Percentiles rank a stretch among this genome's conserved stretches.
Evolutionary conservation across 345 rosid species (phyloP).

Genomic region (Anacardium occidentale): DNA sequence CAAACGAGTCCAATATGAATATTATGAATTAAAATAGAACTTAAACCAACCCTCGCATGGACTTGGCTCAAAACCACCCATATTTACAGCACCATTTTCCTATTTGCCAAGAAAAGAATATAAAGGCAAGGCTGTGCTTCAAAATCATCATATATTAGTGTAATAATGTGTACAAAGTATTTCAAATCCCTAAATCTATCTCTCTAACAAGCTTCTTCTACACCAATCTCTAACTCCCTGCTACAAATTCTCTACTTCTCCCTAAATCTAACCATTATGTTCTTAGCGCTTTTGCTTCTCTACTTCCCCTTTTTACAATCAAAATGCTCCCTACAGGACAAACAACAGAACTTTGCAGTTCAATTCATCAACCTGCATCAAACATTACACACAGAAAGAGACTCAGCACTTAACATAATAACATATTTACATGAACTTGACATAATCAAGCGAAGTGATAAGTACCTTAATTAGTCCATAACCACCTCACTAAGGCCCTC

Average conservation of each 20-base stretch:
- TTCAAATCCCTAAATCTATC: slow-evolving; percentile 24
- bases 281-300: not conserved
- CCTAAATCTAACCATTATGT: slow-evolving; percentile 19
- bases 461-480: slow-evolving; percentile 15
- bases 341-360: slow-evolving; percentile 17
- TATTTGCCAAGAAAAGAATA: too few species aligned
- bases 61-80: too few species aligned
- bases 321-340: slow-evolving; percentile 3
- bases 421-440: too few species aligned
- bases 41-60: too few species aligned
- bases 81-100: too few species aligned
- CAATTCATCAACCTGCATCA: not conserved
- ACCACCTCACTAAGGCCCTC: not conserved
- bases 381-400: too few species aligned
- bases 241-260: slow-evolving; percentile 14
- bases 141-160: slow-evolving; percentile 34
- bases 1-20: too few species aligned
- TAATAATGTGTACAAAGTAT: slow-evolving; percentile 44
- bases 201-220: slow-evolving; percentile 18
- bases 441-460: not conserved
- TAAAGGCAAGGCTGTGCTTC: too few species aligned
- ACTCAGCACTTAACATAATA: slow-evolving; percentile 8
- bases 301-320: slow-evolving; percentile 16
- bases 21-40: too few species aligned
- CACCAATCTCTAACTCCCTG: slow-evolving; percentile 10